Evolutionary conservation across 2,329 filamentous ascomycete species (phyloP).

Genomic region (Phaeomoniella chlamydospora): DNA sequence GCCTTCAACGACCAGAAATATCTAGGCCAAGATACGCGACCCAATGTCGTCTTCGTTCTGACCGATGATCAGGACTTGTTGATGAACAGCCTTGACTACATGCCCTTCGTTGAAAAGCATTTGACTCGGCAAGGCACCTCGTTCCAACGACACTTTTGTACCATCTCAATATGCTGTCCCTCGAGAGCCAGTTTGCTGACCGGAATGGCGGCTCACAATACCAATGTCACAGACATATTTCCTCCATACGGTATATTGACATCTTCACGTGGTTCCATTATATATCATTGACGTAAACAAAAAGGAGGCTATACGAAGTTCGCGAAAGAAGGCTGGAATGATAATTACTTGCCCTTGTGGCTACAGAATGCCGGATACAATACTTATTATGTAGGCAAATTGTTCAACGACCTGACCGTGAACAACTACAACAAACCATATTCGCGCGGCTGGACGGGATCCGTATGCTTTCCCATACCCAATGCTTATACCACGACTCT

Average conservation of each 20-base stretch:
- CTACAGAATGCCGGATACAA: slow-evolving; percentile 54
- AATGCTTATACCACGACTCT: not conserved
- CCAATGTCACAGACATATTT: slow-evolving; percentile 48
- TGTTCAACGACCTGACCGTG: slow-evolving; percentile 51
- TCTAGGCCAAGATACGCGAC: too few species aligned
- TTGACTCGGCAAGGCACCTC: slow-evolving; percentile 11
- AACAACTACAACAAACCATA: slow-evolving; percentile 46
- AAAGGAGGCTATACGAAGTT: slow-evolving; percentile 51
- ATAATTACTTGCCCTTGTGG: slow-evolving; percentile 56
- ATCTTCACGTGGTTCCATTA: not conserved
- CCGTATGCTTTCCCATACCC: slow-evolving; percentile 20
- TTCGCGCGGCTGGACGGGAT: slow-evolving; percentile 44
- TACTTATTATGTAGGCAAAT: slow-evolving; percentile 51
- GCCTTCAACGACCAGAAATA: too few species aligned
- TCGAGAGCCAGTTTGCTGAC: not conserved
- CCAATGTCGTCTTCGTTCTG: slow-evolving; percentile 3
- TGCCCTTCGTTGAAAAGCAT: slow-evolving; percentile 7
- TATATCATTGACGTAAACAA: not conserved
- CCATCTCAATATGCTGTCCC: slow-evolving; percentile 15
- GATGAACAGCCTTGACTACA: slow-evolving; percentile 1
- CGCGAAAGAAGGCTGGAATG: slow-evolving; percentile 47
- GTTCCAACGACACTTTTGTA: slow-evolving; percentile 16
- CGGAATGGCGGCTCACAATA: slow-evolving; percentile 27
- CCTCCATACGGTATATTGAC: slow-evolving; percentile 33
- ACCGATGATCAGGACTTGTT: slow-evolving; percentile 4